A percentile compares a stretch with the other conserved stretches of the same genome.
Evolutionary conservation across 83 land plant genomes (phyloP).

Genomic region (Diphasiastrum complanatum): DNA sequence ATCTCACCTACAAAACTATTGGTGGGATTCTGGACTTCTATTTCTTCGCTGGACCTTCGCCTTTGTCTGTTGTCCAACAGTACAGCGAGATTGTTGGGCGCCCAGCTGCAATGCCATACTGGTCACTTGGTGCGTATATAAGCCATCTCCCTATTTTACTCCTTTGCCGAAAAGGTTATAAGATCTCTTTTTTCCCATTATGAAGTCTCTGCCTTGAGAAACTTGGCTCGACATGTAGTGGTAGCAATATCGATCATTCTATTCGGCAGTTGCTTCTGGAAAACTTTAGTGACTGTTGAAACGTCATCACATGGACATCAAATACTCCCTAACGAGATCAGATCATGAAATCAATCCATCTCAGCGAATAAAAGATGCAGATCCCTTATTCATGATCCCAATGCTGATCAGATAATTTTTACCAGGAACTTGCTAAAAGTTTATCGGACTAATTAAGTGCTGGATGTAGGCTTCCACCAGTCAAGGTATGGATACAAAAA

Average conservation of each 20-base stretch:
- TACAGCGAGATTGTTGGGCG: constrained; percentile 27
- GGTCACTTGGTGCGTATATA: constrained; percentile 20
- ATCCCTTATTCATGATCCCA: background rate
- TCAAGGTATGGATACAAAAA: constrained; percentile 67
- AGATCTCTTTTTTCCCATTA: no score
- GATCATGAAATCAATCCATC: background rate
- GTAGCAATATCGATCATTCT: no score
- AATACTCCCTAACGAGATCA: background rate
- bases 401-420: no score
- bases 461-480: constrained; percentile 79
- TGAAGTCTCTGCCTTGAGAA: no score
- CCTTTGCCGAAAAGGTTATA: no score
- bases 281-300: background rate
- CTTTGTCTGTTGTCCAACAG: constrained; percentile 24
- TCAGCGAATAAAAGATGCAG: background rate
- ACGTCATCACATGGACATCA: background rate
- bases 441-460: no score
- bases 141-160: background rate
- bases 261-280: no score
- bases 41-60: constrained; percentile 34
- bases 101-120: constrained; percentile 35
- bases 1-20: constrained; percentile 26
- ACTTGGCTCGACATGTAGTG: no score
- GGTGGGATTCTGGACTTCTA: constrained; percentile 38
- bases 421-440: no score